A percentile compares a stretch with the other conserved stretches of the same genome.
Conservation (phyloP, 1,284 basidiomycete genomes). For the Tylopilus orsonianus region DNA sequence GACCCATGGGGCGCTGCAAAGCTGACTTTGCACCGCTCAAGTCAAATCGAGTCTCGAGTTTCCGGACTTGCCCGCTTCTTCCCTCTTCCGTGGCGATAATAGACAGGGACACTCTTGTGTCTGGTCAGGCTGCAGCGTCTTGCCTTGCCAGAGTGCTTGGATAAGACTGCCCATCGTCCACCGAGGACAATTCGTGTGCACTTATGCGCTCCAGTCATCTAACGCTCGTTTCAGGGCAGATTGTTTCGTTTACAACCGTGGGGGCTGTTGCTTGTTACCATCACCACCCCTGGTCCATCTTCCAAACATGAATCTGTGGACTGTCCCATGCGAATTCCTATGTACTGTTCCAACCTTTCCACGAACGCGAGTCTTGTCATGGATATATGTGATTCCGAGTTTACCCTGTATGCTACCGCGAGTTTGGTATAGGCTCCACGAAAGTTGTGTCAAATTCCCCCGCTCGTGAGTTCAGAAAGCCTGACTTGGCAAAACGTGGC, state of each 20-base stretch:
- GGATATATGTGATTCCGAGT: conserved; percentile 11
- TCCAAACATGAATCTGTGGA: conserved; percentile 22
- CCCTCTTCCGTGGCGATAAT: conserved; percentile 17
- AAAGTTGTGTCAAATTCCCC: conserved; percentile 1
- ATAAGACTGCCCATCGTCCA: conserved; percentile 23
- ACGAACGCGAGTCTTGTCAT: conserved; percentile 13
- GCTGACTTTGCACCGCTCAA: conserved; percentile 14
- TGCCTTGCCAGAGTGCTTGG: conserved; percentile 21
- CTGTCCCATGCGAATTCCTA: conserved; percentile 28
- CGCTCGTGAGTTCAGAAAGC: conserved; percentile 16
- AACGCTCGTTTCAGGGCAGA: conserved; percentile 19
- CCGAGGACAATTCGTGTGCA: conserved; percentile 28
- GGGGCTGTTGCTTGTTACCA: conserved; percentile 18
- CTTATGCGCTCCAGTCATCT: conserved; percentile 22
- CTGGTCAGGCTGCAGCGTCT: conserved; percentile 27
- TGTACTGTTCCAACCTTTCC: conserved; percentile 25
- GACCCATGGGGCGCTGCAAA: background rate
- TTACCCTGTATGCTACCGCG: conserved; percentile 1
- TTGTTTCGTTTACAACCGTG: conserved; percentile 23
- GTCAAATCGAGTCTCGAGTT: conserved; percentile 16
- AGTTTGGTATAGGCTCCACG: background rate
- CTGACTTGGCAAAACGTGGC: no score
- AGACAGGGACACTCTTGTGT: conserved; percentile 24
- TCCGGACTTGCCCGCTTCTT: conserved; percentile 22
- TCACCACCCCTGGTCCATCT: conserved; percentile 12